Evolutionary conservation across 164 flowering plant species (phyloP), one percentile per base, ranked within the genome.

Genomic region (Pachysandra terminalis): DNA sequence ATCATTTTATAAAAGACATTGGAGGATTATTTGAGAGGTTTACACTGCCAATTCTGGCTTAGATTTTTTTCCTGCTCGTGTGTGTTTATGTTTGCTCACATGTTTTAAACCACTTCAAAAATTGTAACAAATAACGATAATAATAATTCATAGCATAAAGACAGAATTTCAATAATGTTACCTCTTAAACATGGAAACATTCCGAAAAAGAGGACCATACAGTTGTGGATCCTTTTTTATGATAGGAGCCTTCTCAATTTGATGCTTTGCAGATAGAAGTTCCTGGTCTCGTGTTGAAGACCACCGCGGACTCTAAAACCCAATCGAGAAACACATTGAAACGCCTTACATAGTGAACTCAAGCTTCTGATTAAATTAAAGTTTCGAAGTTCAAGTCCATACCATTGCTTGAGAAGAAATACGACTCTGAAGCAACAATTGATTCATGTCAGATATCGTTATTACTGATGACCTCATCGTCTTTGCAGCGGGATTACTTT

Each of bases 361-460:
- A 32, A 32, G 3, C 37, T 32, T 32, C 37, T 32, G 37, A 32
- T 7, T 32, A 32, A 32, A 32, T 3, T 32, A 32, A 32, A 32
- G n/a, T 32, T 32, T 32, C 7, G 23, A 61, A 59, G 35, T 32
- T 26, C 45, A 56, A 27, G 63, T 27, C 10, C 64, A 27, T 71
- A 71, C 74, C 60, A 24, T 26, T 32, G 65, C 53, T 40, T 21
- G 68, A 17, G 66, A 58, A 58, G 77, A 74, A 41, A 64, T 59
- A 25, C 65, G 65, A 55, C 66, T 69, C 25, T 56, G 61, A 24
- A 59, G 63, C 27, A 70, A 56, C 15, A 69, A 49, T 1, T 59
- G 53, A 48, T 70, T 70, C 78, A 74, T 74, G 22, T 70, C 63
- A 14, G 40, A 35, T 25, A 70, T 48, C 56, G 74, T 19, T 66